Base-by-base conservation (phyloP, 1,139 yeast genomes). In the Sugiyamaella castrensis region DNA sequence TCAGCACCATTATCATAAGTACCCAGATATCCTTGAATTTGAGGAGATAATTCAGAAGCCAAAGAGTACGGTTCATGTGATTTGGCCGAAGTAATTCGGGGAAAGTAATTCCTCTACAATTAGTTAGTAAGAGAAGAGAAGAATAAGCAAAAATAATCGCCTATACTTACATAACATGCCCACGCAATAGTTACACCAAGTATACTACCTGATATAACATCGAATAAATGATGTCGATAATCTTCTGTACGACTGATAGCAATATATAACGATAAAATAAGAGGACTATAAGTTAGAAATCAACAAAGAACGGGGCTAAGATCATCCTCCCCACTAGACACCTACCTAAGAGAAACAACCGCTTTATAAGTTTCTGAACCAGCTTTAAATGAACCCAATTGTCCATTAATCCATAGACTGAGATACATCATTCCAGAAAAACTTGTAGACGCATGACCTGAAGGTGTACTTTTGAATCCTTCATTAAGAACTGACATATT, bases 401-500 rank as follows among this genome's bases (percentile, higher is more conserved):
- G 87, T 7, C 84, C 84, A 40, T 73, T 64, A 13, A 84, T 57
- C 87, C 89, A 86, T 47, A 85, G 65, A 0, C 82, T 66, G 35
- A 81, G 66, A 63, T 74, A 85, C n/a, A 78, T 76, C 50, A 85
- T 71, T 1, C 87, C 83, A 1, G 86, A 70, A 65, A 86, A 87
- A 29, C 87, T 74, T 53, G 81, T 70, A 9, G 88, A 79, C 1
- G 91, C 76, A 62, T 87, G 95, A 9, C 95, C 95, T 1, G 89
- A 82, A 0, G 95, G 95, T 0, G 91, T 82, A 7, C 89, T 81
- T 61, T 87, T 78, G 71, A 84, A 75, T 0, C 95, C 95, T 59
- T 87, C 95, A 31, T 67, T 55, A 19, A 84, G 62, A 16, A 69
- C 58, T 1, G 48, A 54, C 34, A 47, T 39, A 45, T 73, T 64